phyloP scores from a whole-genome alignment of 257 asterid genomes.

The Primulina tabacum region DNA sequence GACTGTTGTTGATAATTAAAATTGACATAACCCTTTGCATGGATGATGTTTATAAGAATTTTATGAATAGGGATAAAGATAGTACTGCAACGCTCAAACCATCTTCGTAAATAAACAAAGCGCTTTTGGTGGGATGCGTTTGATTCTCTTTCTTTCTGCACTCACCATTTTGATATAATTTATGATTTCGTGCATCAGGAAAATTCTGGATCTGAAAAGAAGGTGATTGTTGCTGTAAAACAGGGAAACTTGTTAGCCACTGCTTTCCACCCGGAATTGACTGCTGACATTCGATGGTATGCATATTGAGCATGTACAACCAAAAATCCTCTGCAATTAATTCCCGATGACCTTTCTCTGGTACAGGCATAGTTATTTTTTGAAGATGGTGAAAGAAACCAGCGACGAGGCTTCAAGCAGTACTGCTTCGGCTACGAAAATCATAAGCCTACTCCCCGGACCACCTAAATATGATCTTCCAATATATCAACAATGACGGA shows the following conservation, averaged over 20 bases:
- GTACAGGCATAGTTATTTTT: conserved; percentile 76
- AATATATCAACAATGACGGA: conserved; percentile 30
- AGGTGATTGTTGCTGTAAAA: conserved; percentile 85
- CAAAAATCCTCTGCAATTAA: neutral
- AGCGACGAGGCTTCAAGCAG: conserved; percentile 48
- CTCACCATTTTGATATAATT: conserved; percentile 6
- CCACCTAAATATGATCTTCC: conserved; percentile 47
- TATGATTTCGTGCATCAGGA: conserved; percentile 40
- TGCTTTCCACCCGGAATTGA: conserved; percentile 98
- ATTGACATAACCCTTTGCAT: neutral
- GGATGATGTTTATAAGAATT: neutral
- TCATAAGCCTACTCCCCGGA: conserved; percentile 18
- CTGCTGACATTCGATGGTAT: conserved; percentile 89
- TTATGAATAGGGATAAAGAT: neutral
- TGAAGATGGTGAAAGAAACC: conserved; percentile 62
- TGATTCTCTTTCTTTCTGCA: neutral
- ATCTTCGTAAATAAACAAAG: no score
- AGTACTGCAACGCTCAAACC: neutral
- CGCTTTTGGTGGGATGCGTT: neutral
- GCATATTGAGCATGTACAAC: conserved; percentile 9
- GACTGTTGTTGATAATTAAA: no score
- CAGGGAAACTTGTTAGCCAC: conserved; percentile 97
- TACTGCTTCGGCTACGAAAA: conserved; percentile 30
- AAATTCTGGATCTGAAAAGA: conserved; percentile 36
- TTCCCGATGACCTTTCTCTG: neutral